phyloP scores from a whole-genome alignment of 345 rosid species.

The Sonneratia alba region DNA sequence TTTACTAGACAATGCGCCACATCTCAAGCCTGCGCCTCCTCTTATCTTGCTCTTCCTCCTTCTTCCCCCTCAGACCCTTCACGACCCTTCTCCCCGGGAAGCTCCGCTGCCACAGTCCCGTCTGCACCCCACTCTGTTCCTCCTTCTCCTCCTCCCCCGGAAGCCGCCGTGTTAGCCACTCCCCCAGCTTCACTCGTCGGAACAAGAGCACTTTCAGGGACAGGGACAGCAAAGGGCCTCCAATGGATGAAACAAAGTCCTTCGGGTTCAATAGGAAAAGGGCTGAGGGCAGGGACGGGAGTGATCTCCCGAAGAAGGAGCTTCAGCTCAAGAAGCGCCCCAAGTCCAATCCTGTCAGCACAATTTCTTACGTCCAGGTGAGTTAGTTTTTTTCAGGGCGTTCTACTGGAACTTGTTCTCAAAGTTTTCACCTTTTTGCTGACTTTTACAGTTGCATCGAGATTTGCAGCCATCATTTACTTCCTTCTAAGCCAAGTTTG shows the following conservation, averaged over 20 bases:
- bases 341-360: slow-evolving; percentile 68
- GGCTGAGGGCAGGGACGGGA: slow-evolving; percentile 63
- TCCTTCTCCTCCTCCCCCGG: slow-evolving; percentile 5
- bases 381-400: background rate
- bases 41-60: slow-evolving; percentile 11
- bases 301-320: slow-evolving; percentile 51
- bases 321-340: slow-evolving; percentile 56
- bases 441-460: background rate
- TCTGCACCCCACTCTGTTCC: slow-evolving; percentile 9
- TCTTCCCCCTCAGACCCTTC: slow-evolving; percentile 12
- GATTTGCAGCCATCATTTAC: background rate
- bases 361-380: slow-evolving; percentile 87
- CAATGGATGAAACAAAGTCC: slow-evolving; percentile 32
- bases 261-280: slow-evolving; percentile 74
- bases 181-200: slow-evolving; percentile 6
- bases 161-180: slow-evolving; percentile 4
- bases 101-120: background rate
- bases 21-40: slow-evolving; percentile 16
- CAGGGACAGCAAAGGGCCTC: background rate
- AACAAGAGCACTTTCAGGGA: slow-evolving; percentile 7
- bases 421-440: background rate
- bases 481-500: background rate
- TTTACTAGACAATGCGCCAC: slow-evolving; percentile 7
- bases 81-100: slow-evolving; percentile 1
- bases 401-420: background rate